Evolutionary conservation across 2,329 filamentous ascomycete species (phyloP).

Genomic region (Grosmannia serpens): DNA sequence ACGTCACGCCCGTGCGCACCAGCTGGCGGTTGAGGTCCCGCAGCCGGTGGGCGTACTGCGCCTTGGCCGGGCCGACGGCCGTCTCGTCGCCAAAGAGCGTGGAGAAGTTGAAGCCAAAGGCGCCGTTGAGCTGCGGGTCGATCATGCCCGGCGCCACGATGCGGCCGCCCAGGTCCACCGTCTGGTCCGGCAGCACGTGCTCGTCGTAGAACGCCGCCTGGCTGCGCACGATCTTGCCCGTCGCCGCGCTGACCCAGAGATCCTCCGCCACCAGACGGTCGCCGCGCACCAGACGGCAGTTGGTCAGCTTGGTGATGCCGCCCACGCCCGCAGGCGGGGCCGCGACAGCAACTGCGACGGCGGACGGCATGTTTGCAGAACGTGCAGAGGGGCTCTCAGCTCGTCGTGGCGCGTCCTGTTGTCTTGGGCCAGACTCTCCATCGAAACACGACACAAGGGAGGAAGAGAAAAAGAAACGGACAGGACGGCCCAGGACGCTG

Average conservation of each 20-base stretch:
- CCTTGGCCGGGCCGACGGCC: conserved; percentile 18
- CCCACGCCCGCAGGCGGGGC: conserved; percentile 25
- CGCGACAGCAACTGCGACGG: conserved; percentile 18
- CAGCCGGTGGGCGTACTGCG: conserved; percentile 62
- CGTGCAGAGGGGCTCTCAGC: too few relatives aligned
- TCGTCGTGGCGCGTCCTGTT: neutral
- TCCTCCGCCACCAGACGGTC: conserved; percentile 61
- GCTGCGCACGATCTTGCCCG: conserved; percentile 69
- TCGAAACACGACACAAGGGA: neutral
- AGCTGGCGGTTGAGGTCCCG: conserved; percentile 59
- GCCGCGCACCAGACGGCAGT: conserved; percentile 66
- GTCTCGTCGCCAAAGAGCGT: conserved; percentile 50
- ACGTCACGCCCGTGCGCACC: conserved; percentile 72
- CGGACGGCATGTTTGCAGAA: neutral
- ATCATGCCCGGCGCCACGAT: conserved; percentile 81
- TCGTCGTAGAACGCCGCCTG: conserved; percentile 58
- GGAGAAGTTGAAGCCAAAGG: conserved; percentile 88
- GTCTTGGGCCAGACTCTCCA: neutral
- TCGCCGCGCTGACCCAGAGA: conserved; percentile 76
- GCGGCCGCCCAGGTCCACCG: conserved; percentile 69
- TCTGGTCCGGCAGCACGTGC: conserved; percentile 56
- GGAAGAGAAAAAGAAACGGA: neutral
- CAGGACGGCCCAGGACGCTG: neutral
- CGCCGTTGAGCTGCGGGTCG: conserved; percentile 85
- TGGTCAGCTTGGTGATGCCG: conserved; percentile 76